phyloP scores from a whole-genome alignment of 1,284 basidiomycete species.

The Caloboletus inedulis region DNA sequence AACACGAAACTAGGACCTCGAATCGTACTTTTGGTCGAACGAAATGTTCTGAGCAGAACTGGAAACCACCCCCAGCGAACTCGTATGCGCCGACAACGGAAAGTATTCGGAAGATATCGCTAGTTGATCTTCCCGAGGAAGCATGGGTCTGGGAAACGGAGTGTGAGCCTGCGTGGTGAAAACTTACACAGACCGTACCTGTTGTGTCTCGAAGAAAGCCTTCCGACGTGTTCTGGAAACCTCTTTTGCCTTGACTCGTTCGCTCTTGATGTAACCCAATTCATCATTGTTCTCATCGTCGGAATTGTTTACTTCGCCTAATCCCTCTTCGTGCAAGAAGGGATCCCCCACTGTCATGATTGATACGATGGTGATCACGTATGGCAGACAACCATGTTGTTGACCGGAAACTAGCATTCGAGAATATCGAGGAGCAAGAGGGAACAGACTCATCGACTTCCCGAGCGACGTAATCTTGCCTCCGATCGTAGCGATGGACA shows the following conservation, averaged over 20 bases:
- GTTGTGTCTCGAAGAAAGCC: constrained; percentile 77
- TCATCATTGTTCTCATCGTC: constrained; percentile 46
- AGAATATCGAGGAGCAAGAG: constrained; percentile 89
- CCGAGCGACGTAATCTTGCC: constrained; percentile 87
- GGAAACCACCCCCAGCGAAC: constrained; percentile 74
- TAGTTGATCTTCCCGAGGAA: constrained; percentile 78
- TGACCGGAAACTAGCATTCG: constrained; percentile 93
- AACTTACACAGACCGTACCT: constrained; percentile 45
- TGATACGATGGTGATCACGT: constrained; percentile 89
- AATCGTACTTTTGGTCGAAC: constrained; percentile 79
- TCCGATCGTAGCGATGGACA: constrained; percentile 35
- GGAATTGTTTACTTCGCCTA: constrained; percentile 48
- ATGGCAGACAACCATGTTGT: constrained; percentile 90
- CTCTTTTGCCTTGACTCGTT: constrained; percentile 66
- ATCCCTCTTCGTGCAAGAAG: constrained; percentile 81
- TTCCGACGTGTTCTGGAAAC: constrained; percentile 60
- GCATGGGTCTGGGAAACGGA: constrained; percentile 59
- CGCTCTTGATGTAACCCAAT: constrained; percentile 54
- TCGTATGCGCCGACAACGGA: constrained; percentile 97
- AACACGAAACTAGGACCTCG: not conserved
- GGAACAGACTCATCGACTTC: constrained; percentile 89
- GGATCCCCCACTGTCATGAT: constrained; percentile 95
- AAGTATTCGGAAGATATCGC: constrained; percentile 86
- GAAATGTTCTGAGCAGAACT: constrained; percentile 89
- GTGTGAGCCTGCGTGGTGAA: constrained; percentile 1